Evolutionary conservation across 257 asterid genomes (phyloP).

Genomic region (Lantana camara): DNA sequence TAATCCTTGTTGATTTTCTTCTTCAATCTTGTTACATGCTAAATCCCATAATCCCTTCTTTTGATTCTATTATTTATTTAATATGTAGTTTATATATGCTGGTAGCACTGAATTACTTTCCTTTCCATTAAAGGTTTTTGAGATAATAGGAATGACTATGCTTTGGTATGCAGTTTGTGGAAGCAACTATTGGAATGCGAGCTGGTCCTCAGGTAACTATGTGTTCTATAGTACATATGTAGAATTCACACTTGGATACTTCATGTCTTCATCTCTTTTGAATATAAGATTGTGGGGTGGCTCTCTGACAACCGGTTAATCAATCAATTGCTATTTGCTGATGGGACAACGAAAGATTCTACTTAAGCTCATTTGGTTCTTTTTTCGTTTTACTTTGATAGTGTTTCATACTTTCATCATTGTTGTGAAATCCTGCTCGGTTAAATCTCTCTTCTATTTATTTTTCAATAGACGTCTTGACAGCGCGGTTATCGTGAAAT

Average conservation of each 20-base stretch:
- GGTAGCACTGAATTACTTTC: slow-evolving; percentile 8
- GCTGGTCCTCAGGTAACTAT: slow-evolving; percentile 67
- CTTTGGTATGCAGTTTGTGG: slow-evolving; percentile 72
- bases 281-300: not conserved
- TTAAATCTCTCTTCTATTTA: no score
- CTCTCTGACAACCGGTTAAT: no score
- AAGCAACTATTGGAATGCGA: slow-evolving; percentile 71
- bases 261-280: no score
- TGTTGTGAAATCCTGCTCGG: no score
- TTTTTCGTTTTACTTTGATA: not conserved
- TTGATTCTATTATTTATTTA: slow-evolving; percentile 6
- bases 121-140: not conserved
- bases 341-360: slow-evolving; percentile 10
- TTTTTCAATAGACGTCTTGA: not conserved
- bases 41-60: slow-evolving; percentile 11
- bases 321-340: no score
- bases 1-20: no score
- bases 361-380: slow-evolving; percentile 1
- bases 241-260: not conserved
- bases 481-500: not conserved
- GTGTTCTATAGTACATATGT: not conserved
- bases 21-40: slow-evolving; percentile 4
- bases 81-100: slow-evolving; percentile 6
- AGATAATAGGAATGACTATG: slow-evolving; percentile 2
- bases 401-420: no score